Percentiles rank a stretch among this genome's conserved stretches.
Evolutionary conservation across 306 rosid genomes (phyloP).

Genomic region (Neltuma alba): DNA sequence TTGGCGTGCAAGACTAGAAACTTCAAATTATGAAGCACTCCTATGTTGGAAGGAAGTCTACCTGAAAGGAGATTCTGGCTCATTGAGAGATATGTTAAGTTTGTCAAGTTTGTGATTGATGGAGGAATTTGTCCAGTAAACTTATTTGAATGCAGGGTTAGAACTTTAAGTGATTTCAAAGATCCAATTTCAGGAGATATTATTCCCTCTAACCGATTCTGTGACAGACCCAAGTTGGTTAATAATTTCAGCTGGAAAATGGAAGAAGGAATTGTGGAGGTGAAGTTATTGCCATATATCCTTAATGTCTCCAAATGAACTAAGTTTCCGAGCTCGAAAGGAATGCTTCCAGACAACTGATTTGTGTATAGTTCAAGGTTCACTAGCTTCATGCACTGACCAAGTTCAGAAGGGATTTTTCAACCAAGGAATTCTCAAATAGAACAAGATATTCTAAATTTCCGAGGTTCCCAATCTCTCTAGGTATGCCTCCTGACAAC

Average conservation of each 20-base stretch:
- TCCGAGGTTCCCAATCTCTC: conserved; percentile 66
- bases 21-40: conserved; percentile 65
- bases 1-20: conserved; percentile 48
- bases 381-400: conserved; percentile 54
- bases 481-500: conserved; percentile 64
- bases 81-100: conserved; percentile 61
- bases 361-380: conserved; percentile 57
- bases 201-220: conserved; percentile 66
- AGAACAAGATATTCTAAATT: conserved; percentile 47
- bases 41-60: conserved; percentile 70
- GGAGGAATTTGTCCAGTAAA: conserved; percentile 69
- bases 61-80: conserved; percentile 73
- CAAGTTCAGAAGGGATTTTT: conserved; percentile 67
- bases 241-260: conserved; percentile 60
- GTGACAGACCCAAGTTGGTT: conserved; percentile 62
- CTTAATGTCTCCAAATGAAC: conserved; percentile 50
- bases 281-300: conserved; percentile 55
- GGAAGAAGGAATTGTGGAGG: conserved; percentile 70
- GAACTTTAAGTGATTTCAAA: conserved; percentile 57
- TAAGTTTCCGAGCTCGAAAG: conserved; percentile 68
- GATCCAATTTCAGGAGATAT: conserved; percentile 71
- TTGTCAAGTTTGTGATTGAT: conserved; percentile 68
- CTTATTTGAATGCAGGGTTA: conserved; percentile 69
- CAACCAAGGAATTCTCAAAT: conserved; percentile 57
- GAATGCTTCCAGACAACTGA: conserved; percentile 61